Evolutionary conservation across 306 rosid genomes (phyloP).

Genomic region (Rubus parviflorus): DNA sequence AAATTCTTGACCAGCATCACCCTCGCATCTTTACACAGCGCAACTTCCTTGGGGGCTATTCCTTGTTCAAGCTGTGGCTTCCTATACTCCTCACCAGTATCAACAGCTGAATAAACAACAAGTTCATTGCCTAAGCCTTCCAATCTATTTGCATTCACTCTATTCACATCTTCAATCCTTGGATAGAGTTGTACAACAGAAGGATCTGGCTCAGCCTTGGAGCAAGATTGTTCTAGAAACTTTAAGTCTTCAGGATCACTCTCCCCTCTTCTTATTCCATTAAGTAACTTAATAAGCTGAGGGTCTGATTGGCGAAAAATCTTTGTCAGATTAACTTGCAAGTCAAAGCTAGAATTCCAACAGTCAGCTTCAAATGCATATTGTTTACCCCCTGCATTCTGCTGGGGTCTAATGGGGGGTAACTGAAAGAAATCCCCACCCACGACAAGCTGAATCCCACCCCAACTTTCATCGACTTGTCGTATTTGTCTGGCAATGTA

Average conservation of each 20-base stretch:
- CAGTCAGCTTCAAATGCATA: slow-evolving; percentile 61
- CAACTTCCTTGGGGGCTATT: slow-evolving; percentile 34
- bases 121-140: slow-evolving; percentile 32
- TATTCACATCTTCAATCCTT: slow-evolving; percentile 33
- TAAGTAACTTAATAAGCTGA: slow-evolving; percentile 45
- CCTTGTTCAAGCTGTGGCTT: slow-evolving; percentile 38
- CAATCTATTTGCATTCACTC: slow-evolving; percentile 45
- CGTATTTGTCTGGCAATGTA: slow-evolving; percentile 34
- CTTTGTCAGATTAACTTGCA: slow-evolving; percentile 41
- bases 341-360: slow-evolving; percentile 52
- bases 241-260: slow-evolving; percentile 24
- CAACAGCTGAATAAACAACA: slow-evolving; percentile 40
- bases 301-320: slow-evolving; percentile 56
- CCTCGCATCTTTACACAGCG: slow-evolving; percentile 51
- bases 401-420: slow-evolving; percentile 31
- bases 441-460: slow-evolving; percentile 63
- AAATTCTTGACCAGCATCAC: slow-evolving; percentile 59
- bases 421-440: slow-evolving; percentile 70
- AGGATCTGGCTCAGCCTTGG: slow-evolving; percentile 28
- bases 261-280: slow-evolving; percentile 53
- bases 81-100: slow-evolving; percentile 31
- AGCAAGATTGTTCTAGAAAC: slow-evolving; percentile 33
- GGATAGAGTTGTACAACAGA: slow-evolving; percentile 50
- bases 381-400: background rate
- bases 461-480: slow-evolving; percentile 38